phyloP scores from a whole-genome alignment of 192 early-diverging fungal species.

The Fimicolochytrium jonesii region DNA sequence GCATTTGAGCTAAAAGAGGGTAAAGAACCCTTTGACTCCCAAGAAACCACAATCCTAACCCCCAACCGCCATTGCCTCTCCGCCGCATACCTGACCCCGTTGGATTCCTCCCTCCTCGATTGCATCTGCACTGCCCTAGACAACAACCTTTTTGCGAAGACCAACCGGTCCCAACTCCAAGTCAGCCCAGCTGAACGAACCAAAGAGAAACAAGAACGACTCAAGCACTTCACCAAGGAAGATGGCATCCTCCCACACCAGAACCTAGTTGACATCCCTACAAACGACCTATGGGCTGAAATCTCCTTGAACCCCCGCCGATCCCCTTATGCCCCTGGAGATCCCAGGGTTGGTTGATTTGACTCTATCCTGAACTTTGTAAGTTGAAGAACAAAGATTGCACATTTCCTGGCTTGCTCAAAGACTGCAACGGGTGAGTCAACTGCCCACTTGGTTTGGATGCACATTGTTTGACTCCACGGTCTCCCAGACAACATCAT shows the following conservation, averaged over 20 bases:
- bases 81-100: not conserved
- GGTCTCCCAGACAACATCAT: constrained; percentile 3
- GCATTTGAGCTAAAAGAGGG: not conserved
- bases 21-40: not conserved
- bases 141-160: not conserved
- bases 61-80: not conserved
- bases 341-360: too few species aligned
- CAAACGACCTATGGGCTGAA: too few species aligned
- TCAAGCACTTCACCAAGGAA: too few species aligned
- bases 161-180: not conserved
- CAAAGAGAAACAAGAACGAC: too few species aligned
- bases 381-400: too few species aligned
- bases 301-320: too few species aligned
- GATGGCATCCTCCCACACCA: too few species aligned
- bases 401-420: not conserved
- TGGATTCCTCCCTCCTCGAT: not conserved
- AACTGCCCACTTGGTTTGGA: not conserved
- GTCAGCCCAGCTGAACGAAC: too few species aligned
- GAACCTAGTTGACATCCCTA: too few species aligned
- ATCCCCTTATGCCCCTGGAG: too few species aligned
- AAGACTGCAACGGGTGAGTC: not conserved
- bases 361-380: too few species aligned
- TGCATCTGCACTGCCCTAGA: not conserved
- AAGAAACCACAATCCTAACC: not conserved
- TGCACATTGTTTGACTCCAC: not conserved